Base-by-base conservation (phyloP, 139 green algal genomes). In the Chlorella sp. region DNA sequence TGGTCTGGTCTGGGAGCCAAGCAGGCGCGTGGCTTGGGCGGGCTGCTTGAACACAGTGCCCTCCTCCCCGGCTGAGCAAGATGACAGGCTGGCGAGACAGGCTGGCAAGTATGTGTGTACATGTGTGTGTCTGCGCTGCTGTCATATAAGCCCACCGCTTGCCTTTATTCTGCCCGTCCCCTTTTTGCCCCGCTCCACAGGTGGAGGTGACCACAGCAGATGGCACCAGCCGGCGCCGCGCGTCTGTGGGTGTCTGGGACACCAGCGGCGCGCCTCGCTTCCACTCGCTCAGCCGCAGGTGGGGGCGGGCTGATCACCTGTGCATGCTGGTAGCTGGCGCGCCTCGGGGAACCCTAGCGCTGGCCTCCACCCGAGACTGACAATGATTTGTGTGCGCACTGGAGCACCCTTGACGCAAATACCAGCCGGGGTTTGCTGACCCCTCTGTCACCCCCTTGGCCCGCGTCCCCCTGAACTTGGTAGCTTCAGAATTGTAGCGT, bases 251-350 rank as follows among this genome's bases (percentile, higher is more conserved):
- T 1, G 42, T 82, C 0, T 89, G 85, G 85, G 85, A 89, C 73
- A 89, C 85, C 3, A 71, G 37, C 18, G 85, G 85, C 11, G 32
- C 69, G 26, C 40, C 85, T 16, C 69, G 69, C 40, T 89, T 89
- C n/a, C 85, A 89, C 42, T 34, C 53, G 40, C 40, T 85, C 42
- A 15, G 32, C 40, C 21, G 24, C 30, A 26, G 26, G 30, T n/a
- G 24, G 14, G 28, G 34, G 77, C 14, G 16, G n/a, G 76, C 76
- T 82, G 32, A 22, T 12, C 73, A 24, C 16, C 36, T 34, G n/a
- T 81, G 75, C 36, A 39, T 34, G 7, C n/a, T 24, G 73, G n/a
- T 60, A 69, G 42, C 37, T 18, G 30, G 26, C 21, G 9, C 4
- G 26, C 12, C 40, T n/a, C 18, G 78, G 39, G 24, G 78, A 37